Percentiles rank a stretch among this genome's conserved stretches.
phyloP scores from a whole-genome alignment of 805 yeast species.

The Kuraishia floccosa region DNA sequence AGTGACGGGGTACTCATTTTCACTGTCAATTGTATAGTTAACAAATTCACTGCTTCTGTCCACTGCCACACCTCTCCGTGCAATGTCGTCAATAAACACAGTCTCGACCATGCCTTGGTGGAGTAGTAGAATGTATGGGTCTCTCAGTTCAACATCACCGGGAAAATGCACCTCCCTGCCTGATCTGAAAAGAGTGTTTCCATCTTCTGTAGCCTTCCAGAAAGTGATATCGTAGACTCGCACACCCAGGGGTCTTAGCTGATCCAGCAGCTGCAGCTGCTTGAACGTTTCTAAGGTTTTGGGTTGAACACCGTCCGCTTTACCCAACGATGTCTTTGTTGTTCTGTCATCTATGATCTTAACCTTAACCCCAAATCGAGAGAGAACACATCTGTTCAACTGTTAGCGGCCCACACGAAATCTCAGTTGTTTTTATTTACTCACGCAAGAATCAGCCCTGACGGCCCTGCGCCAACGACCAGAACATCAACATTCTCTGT shows the following conservation, averaged over 20 bases:
- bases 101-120: constrained; percentile 11
- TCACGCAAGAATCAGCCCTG: too few species aligned
- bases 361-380: constrained; percentile 15
- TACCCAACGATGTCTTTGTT: constrained; percentile 16
- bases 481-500: too few species aligned
- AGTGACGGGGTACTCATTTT: constrained; percentile 1
- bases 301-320: constrained; percentile 23
- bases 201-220: constrained; percentile 8
- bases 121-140: constrained; percentile 5
- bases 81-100: constrained; percentile 23
- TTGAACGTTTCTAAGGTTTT: constrained; percentile 18
- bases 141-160: constrained; percentile 5
- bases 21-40: background rate
- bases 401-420: constrained; percentile 27
- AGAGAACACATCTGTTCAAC: constrained; percentile 6
- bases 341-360: constrained; percentile 19
- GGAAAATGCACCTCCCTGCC: constrained; percentile 5
- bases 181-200: constrained; percentile 3
- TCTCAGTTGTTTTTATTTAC: constrained; percentile 24
- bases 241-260: constrained; percentile 9
- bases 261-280: constrained; percentile 5
- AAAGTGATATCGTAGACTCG: constrained; percentile 14
- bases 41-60: constrained; percentile 4
- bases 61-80: constrained; percentile 23
- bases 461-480: too few species aligned